Evolutionary conservation across 768 basidiomycete species (phyloP), one percentile per base, ranked within the genome.

Genomic region (Cystofilobasidium ferigula): DNA sequence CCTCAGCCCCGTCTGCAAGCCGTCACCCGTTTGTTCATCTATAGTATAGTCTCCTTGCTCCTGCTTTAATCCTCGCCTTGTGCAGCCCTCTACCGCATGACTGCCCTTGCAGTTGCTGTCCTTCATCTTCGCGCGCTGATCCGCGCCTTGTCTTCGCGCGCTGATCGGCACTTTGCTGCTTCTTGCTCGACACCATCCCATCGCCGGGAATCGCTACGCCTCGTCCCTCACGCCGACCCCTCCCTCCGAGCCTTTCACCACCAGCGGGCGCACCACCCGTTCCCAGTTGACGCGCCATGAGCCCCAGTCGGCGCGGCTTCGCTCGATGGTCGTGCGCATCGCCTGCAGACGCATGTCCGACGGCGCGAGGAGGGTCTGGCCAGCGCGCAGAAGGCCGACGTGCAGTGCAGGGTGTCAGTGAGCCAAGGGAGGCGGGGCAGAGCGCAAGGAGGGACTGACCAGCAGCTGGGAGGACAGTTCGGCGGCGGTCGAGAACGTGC

Each of bases 231-330:
- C 63, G 16, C 47, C 57, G 14, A 42, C 63, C 22, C 32, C 57
- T 16, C 45, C 57, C 10, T 43, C 56, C 14, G 56, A 34, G 22
- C 64, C 64, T 22, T 67, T 67, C 53, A 67, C 35, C 1, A 67
- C 32, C 1, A 34, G 18, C 13, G 65, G 65, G n/a, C 48, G 22
- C 28, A 67, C 38, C 13, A 57, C 42, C 14, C 65, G 65, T 26
- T 82, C 81, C 92, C 92, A 97, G 71, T 92, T 92, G 62, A 89
- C 84, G 63, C 85, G 81, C 91, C 92, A 97, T 0, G 82, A 82
- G 28, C 79, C 77, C 88, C 88, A 91, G 36, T 80, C 78, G 79
- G 81, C 81, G 26, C 57, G 72, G 9, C 70, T 73, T 2, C 30
- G 62, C 3, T 71, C 75, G 36, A 68, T 70, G 8, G 71, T 73